A percentile compares a stretch with the other conserved stretches of the same genome.
These are phyloP conservation scores for Coniophora puteana DNA, from an alignment of 1,284 basidiomycete genomes.

Conservation along the genomic window DNA sequence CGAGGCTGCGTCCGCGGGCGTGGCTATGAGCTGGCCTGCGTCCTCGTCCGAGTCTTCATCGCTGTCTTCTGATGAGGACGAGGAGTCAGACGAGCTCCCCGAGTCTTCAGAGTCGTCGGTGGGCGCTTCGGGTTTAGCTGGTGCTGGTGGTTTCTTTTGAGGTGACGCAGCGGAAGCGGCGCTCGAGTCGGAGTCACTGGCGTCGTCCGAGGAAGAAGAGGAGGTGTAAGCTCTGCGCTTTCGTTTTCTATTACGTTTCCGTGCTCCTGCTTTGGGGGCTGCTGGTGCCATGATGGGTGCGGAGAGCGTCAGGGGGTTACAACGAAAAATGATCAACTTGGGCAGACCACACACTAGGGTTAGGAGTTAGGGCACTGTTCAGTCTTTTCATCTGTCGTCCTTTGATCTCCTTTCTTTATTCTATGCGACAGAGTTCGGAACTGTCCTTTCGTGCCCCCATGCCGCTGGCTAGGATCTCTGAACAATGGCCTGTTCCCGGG, in stretches of 20 bases:
- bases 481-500: no score
- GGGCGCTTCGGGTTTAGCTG: constrained; percentile 14
- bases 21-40: constrained; percentile 8
- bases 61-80: constrained; percentile 20
- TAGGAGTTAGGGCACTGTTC: no score
- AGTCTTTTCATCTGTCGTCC: no score
- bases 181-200: constrained; percentile 17
- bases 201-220: constrained; percentile 39
- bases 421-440: no score
- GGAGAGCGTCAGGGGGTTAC: no score
- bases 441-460: no score
- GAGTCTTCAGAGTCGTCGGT: no score
- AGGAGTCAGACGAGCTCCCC: constrained; percentile 31
- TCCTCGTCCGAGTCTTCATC: constrained; percentile 20
- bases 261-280: constrained; percentile 25
- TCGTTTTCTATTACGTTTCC: constrained; percentile 42
- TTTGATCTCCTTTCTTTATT: no score
- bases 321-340: no score
- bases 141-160: constrained; percentile 4
- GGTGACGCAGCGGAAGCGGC: constrained; percentile 7
- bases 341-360: no score
- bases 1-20: constrained; percentile 4
- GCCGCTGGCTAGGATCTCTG: no score
- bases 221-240: constrained; percentile 48
- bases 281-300: constrained; percentile 24